A percentile compares a stretch with the other conserved stretches of the same genome.
phyloP scores from a whole-genome alignment of 2,329 filamentous ascomycete species.

The Fusarium sp. region DNA sequence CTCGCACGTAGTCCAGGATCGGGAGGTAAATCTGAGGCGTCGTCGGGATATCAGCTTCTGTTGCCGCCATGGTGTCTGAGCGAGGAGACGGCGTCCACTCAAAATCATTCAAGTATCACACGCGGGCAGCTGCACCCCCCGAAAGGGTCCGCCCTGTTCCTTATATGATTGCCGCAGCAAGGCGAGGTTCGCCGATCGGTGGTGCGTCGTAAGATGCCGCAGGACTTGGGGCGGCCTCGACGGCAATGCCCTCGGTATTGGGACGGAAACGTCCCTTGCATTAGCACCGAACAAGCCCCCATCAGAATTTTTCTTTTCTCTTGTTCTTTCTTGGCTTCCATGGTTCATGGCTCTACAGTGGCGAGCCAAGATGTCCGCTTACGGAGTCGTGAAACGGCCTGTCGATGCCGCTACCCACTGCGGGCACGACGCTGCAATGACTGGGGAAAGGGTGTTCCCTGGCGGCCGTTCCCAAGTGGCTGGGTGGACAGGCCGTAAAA shows the following conservation, averaged over 20 bases:
- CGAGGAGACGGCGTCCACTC: slow-evolving; percentile 18
- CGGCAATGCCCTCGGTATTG: neutral
- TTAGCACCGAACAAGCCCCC: slow-evolving; percentile 3
- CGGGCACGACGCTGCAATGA: slow-evolving; percentile 6
- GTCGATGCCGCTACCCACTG: slow-evolving; percentile 17
- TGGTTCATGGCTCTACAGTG: slow-evolving; percentile 3
- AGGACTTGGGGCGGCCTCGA: neutral
- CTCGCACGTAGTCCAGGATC: slow-evolving; percentile 44
- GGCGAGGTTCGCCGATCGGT: slow-evolving; percentile 30
- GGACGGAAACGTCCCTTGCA: slow-evolving; percentile 24
- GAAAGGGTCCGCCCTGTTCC: slow-evolving; percentile 14
- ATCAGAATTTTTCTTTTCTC: slow-evolving; percentile 1
- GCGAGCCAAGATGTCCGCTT: slow-evolving; percentile 9
- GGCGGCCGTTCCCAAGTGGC: neutral
- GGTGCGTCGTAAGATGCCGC: neutral
- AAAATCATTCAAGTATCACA: slow-evolving; percentile 10
- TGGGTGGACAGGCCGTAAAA: slow-evolving; percentile 3
- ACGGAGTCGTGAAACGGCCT: slow-evolving; percentile 26
- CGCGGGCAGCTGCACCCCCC: neutral
- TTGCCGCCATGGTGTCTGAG: slow-evolving; percentile 21
- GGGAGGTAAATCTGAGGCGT: slow-evolving; percentile 34
- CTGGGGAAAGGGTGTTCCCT: slow-evolving; percentile 10
- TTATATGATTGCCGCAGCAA: slow-evolving; percentile 31
- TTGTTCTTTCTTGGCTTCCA: neutral
- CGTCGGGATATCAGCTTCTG: slow-evolving; percentile 25